Percentiles rank a stretch among this genome's conserved stretches.
Conservation (phyloP, 768 basidiomycete genomes). For the Daedaleopsis nitida region DNA sequence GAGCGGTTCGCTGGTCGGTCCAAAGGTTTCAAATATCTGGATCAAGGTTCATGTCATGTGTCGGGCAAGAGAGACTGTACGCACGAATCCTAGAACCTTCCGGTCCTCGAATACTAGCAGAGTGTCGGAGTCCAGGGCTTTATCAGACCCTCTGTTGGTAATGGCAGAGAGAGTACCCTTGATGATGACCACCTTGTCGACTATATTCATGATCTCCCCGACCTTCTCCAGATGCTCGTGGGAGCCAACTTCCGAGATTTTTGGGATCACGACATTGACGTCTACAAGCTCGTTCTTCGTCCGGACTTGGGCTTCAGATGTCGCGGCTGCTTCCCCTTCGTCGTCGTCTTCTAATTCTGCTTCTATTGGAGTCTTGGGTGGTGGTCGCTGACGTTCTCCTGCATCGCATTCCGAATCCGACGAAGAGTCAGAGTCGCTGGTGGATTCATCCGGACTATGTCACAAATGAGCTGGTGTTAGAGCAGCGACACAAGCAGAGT, state of each 20-base stretch:
- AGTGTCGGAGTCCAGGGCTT: slow-evolving; percentile 85
- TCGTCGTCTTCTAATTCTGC: slow-evolving; percentile 58
- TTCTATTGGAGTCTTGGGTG: background rate
- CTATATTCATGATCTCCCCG: slow-evolving; percentile 76
- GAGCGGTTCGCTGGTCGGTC: slow-evolving; percentile 85
- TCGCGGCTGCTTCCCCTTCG: slow-evolving; percentile 42
- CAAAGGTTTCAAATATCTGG: slow-evolving; percentile 86
- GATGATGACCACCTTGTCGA: slow-evolving; percentile 74
- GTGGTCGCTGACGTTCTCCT: slow-evolving; percentile 21
- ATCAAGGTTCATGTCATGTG: slow-evolving; percentile 8
- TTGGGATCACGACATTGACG: slow-evolving; percentile 60
- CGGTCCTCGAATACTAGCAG: slow-evolving; percentile 89
- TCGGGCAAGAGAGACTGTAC: slow-evolving; percentile 32
- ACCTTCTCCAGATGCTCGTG: slow-evolving; percentile 73
- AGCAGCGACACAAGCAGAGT: background rate
- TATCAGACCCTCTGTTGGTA: slow-evolving; percentile 51
- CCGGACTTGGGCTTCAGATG: slow-evolving; percentile 48
- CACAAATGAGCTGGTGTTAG: slow-evolving; percentile 4
- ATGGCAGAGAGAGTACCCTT: slow-evolving; percentile 53
- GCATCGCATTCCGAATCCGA: slow-evolving; percentile 28
- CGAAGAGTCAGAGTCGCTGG: slow-evolving; percentile 34
- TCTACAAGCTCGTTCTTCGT: slow-evolving; percentile 75
- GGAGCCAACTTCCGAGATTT: slow-evolving; percentile 59
- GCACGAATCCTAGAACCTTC: slow-evolving; percentile 87
- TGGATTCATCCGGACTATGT: slow-evolving; percentile 12